Base-by-base conservation (phyloP, 2,329 filamentous ascomycete species). In the Cladophialophora exuberans region DNA sequence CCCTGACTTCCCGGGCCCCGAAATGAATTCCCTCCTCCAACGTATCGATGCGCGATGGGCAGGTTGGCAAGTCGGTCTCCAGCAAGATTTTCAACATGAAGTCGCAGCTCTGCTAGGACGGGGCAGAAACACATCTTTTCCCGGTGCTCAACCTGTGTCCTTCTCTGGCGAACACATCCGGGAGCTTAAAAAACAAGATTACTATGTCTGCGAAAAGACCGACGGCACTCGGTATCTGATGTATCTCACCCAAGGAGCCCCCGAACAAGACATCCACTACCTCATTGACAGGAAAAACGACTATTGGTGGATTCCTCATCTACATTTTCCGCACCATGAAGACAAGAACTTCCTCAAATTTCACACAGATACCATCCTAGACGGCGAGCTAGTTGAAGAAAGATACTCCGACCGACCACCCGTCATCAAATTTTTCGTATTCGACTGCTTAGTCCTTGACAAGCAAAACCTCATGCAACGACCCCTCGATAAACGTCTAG, bases 211-310 rank as follows among this genome's bases (percentile, higher is more conserved):
- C 78, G 94, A 99, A 74, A 99, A 99, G 77, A 96, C 93, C 1
- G 94, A 99, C 69, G 94, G 94, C 51, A 90, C 97, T 61, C 86
- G 94, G 61, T 97, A 95, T 71, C 83, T 99, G n/a, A 83, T 99
- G 62, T 97, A 95, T 77, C 85, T 94, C 62, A 90, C 89, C 46
- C 69, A 70, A 52, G 73, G 76, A 31, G 68, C 69, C n/a, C n/a
- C n/a, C 17, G 72, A 77, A 6, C 86, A 87, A 68, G 76, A 78
- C 20, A 82, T 86, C 20, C 89, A 94, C 68, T 97, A 96, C 76
- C 81, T 99, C 53, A 96, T 99, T 74, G 93, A 99, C 75, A 90
- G 94, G 68, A 96, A 92, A 75, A 97, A 99, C 75, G 91, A 97
- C 71, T 99, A 94, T 78, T 96, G 93, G 83, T 90, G 82, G 67